A percentile compares a stretch with the other conserved stretches of the same genome.
Evolutionary conservation across 768 basidiomycete species (phyloP).

Genomic region (Auricularia cornea): DNA sequence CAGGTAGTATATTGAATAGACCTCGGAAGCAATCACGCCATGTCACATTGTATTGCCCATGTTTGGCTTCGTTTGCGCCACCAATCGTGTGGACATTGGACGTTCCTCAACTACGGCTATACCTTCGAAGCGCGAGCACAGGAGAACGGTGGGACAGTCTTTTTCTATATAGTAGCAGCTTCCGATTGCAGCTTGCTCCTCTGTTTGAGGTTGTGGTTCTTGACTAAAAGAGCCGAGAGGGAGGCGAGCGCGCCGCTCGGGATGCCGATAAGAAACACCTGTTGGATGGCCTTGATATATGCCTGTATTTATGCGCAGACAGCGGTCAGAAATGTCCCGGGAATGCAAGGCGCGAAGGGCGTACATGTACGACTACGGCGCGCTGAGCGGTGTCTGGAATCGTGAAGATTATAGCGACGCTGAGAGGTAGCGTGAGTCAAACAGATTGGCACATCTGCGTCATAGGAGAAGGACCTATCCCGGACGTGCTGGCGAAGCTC

Average conservation of each 20-base stretch:
- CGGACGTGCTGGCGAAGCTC: constrained; percentile 12
- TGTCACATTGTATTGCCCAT: no score
- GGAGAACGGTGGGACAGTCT: no score
- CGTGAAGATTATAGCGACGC: constrained; percentile 20
- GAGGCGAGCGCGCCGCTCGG: constrained; percentile 19
- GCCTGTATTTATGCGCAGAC: neutral
- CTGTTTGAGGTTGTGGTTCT: constrained; percentile 24
- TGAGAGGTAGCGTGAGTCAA: no score
- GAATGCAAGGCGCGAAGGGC: neutral
- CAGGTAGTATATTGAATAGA: no score
- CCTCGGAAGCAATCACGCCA: no score
- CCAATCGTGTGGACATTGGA: no score
- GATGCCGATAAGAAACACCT: constrained; percentile 26
- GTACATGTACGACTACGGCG: constrained; percentile 3
- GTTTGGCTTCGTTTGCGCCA: no score
- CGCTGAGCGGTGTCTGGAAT: constrained; percentile 14
- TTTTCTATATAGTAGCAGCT: neutral
- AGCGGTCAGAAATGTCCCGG: no score
- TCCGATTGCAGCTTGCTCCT: constrained; percentile 1
- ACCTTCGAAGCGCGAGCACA: no score
- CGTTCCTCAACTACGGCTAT: no score
- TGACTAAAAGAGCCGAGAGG: constrained; percentile 19
- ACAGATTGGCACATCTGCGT: no score
- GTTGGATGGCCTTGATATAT: constrained; percentile 10
- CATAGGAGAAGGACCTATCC: constrained; percentile 7